Evolutionary conservation across 768 basidiomycete genomes (phyloP).

Genomic region (Exsudoporus frostii): DNA sequence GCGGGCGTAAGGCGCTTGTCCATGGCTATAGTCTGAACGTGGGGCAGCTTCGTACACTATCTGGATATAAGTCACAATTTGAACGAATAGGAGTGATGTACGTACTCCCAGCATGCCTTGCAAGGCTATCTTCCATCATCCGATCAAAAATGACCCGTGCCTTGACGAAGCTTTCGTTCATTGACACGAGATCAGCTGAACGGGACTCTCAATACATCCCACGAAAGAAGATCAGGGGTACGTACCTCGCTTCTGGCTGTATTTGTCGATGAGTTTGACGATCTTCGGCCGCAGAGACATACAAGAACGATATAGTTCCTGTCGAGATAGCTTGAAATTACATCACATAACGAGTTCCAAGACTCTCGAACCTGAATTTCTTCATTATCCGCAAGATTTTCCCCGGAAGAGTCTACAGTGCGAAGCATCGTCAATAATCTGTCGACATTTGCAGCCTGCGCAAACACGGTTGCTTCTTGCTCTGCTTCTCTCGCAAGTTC

Average conservation of each 20-base stretch:
- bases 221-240: background rate
- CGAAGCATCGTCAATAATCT: constrained; percentile 72
- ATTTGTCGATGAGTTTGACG: constrained; percentile 94
- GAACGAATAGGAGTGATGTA: background rate
- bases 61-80: constrained; percentile 6
- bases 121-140: constrained; percentile 90
- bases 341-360: background rate
- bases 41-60: constrained; percentile 51
- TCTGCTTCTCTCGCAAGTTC: constrained; percentile 83
- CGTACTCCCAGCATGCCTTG: constrained; percentile 65
- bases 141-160: constrained; percentile 88
- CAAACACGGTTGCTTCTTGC: constrained; percentile 84
- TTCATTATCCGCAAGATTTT: constrained; percentile 86
- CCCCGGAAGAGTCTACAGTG: constrained; percentile 67
- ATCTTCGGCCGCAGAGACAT: constrained; percentile 93
- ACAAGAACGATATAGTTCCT: constrained; percentile 88
- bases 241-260: constrained; percentile 84
- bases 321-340: constrained; percentile 10
- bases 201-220: background rate
- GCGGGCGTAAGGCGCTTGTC: constrained; percentile 26
- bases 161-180: constrained; percentile 92
- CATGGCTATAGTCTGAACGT: constrained; percentile 28
- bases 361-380: constrained; percentile 67
- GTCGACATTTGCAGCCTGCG: constrained; percentile 84
- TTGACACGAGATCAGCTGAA: constrained; percentile 85